A percentile compares a stretch with the other conserved stretches of the same genome.
Conservation (phyloP, 2,329 filamentous ascomycete genomes). For the Pestalotiopsis sp. region DNA sequence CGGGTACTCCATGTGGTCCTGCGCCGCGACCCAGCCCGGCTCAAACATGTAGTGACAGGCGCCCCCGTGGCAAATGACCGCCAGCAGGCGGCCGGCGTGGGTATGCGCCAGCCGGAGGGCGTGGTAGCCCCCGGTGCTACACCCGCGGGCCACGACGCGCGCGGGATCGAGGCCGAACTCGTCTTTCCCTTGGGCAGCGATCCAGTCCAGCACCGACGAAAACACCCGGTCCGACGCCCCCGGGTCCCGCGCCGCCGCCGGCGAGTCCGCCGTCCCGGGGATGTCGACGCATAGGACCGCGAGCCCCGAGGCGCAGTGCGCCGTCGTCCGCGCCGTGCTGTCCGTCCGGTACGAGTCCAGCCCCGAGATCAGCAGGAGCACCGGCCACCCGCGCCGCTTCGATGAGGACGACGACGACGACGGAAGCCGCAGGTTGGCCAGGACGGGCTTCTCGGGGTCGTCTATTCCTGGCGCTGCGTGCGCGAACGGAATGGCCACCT, state of each 20-base stretch:
- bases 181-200: constrained; percentile 39
- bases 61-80: constrained; percentile 64
- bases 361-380: constrained; percentile 61
- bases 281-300: constrained; percentile 65
- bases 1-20: constrained; percentile 69
- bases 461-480: constrained; percentile 37
- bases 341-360: constrained; percentile 67
- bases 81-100: constrained; percentile 56
- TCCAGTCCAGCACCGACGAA: constrained; percentile 64
- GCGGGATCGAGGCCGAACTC: constrained; percentile 53
- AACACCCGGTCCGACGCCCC: constrained; percentile 62
- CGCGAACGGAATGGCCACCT: constrained; percentile 64
- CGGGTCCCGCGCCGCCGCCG: constrained; percentile 64
- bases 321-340: constrained; percentile 62
- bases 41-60: constrained; percentile 65
- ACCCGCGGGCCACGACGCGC: constrained; percentile 64
- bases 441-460: constrained; percentile 48
- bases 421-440: constrained; percentile 63
- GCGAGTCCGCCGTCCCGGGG: constrained; percentile 69
- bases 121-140: constrained; percentile 70
- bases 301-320: constrained; percentile 67
- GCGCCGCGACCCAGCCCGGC: constrained; percentile 60
- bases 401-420: constrained; percentile 69
- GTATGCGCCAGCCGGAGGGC: constrained; percentile 70
- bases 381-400: constrained; percentile 41